Conservation (phyloP, 768 basidiomycete species). For the Termitomyces bulborhizus region DNA sequence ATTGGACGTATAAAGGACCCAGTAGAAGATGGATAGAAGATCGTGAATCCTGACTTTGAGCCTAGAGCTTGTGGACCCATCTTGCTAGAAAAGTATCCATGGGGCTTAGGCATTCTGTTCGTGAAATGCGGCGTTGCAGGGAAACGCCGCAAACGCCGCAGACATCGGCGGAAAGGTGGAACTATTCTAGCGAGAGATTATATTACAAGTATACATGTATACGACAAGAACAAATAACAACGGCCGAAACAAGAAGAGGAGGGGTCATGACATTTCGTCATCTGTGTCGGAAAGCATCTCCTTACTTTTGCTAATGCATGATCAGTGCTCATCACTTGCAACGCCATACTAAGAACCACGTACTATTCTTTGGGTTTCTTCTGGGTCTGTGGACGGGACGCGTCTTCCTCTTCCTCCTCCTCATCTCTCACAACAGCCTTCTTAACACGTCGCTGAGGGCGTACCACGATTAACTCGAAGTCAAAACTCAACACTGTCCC, state of each 20-base stretch:
- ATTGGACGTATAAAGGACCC: too few species aligned
- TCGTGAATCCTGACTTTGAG: too few species aligned
- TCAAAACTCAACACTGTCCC: neutral
- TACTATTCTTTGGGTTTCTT: slow-evolving; percentile 82
- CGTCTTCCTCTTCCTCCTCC: slow-evolving; percentile 61
- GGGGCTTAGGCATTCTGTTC: too few species aligned
- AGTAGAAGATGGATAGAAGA: neutral
- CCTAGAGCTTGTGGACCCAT: neutral
- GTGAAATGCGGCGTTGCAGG: neutral
- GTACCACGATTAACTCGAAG: slow-evolving; percentile 13
- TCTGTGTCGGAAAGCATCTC: slow-evolving; percentile 85
- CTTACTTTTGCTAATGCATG: slow-evolving; percentile 70
- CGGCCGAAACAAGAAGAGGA: neutral
- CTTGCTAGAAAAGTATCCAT: neutral
- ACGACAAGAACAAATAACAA: neutral
- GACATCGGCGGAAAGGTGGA: neutral
- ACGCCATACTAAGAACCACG: slow-evolving; percentile 20
- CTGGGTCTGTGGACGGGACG: slow-evolving; percentile 29
- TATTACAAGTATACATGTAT: slow-evolving; percentile 4
- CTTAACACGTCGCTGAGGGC: slow-evolving; percentile 44
- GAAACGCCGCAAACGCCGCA: too few species aligned
- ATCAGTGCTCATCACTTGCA: slow-evolving; percentile 6
- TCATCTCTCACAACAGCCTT: slow-evolving; percentile 77
- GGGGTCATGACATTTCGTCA: slow-evolving; percentile 61
- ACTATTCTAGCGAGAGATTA: neutral